phyloP scores from a whole-genome alignment of 345 rosid species.

The Heritiera littoralis region DNA sequence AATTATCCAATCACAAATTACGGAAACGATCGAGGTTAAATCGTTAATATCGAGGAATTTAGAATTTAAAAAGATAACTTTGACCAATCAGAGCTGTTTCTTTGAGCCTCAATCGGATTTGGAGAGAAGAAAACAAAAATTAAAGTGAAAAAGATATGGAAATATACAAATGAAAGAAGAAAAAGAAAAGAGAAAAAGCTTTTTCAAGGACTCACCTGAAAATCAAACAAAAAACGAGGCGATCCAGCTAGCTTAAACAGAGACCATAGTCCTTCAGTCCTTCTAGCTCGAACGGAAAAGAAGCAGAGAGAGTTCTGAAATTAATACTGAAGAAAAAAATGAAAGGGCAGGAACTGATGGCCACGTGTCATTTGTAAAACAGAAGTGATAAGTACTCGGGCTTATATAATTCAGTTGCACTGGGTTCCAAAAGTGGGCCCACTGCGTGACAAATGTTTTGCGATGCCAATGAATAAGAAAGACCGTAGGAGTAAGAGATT shows the following conservation, averaged over 20 bases:
- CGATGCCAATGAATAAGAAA: background rate
- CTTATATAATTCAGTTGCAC: background rate
- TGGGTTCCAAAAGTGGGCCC: background rate
- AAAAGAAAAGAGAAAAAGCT: no score
- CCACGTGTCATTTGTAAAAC: background rate
- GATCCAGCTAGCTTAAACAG: background rate
- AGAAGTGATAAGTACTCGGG: background rate
- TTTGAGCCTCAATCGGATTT: background rate
- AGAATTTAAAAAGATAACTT: background rate
- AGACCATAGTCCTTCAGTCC: background rate
- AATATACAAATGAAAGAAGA: background rate
- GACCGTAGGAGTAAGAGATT: no score
- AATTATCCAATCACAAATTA: background rate
- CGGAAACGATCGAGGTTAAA: background rate
- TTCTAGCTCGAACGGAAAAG: background rate
- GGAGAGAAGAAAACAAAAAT: background rate
- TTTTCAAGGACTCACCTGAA: background rate
- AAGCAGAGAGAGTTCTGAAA: background rate
- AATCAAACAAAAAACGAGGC: background rate
- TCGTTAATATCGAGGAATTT: background rate
- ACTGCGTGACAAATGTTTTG: background rate
- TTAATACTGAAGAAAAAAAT: background rate
- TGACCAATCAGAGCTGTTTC: background rate
- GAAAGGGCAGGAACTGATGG: background rate
- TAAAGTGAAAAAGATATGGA: background rate